Percentiles rank a stretch among this genome's conserved stretches.
phyloP scores from a whole-genome alignment of 2,329 filamentous ascomycete genomes.

The Trichophyton rubrum region DNA sequence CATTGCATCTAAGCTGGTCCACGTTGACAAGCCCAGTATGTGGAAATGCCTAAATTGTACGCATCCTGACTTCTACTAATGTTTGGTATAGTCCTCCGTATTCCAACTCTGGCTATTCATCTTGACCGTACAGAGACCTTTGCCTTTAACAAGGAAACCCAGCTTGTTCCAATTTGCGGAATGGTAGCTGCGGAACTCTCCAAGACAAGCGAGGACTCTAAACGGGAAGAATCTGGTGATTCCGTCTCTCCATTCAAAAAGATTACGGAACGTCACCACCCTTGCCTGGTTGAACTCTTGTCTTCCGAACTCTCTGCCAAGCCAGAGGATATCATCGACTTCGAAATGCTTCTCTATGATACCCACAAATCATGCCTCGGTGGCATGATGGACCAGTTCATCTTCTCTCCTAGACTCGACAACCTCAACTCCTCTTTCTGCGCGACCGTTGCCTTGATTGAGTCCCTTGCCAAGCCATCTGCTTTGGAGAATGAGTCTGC shows the following conservation, averaged over 20 bases:
- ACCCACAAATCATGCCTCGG: conserved; percentile 83
- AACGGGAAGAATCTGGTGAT: conserved; percentile 25
- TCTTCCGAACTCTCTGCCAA: conserved; percentile 63
- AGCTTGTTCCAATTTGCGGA: conserved; percentile 86
- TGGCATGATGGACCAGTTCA: conserved; percentile 82
- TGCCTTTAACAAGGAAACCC: conserved; percentile 91
- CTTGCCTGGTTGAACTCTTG: conserved; percentile 72
- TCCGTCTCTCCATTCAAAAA: conserved; percentile 62
- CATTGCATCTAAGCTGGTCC: conserved; percentile 73
- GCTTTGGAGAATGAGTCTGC: conserved; percentile 62
- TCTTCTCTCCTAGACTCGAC: conserved; percentile 91
- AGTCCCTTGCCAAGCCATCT: conserved; percentile 53
- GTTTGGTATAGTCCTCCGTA: conserved; percentile 51
- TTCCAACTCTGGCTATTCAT: conserved; percentile 89
- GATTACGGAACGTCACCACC: conserved; percentile 73
- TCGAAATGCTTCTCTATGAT: conserved; percentile 94
- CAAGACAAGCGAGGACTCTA: conserved; percentile 21
- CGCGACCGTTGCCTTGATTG: conserved; percentile 70
- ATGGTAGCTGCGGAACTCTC: conserved; percentile 76
- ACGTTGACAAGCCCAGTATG: conserved; percentile 67
- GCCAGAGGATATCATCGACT: conserved; percentile 68
- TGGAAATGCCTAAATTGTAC: not conserved
- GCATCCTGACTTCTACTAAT: not conserved
- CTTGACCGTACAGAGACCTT: conserved; percentile 77
- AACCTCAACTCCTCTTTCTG: conserved; percentile 97